A percentile compares a stretch with the other conserved stretches of the same genome.
phyloP scores from a whole-genome alignment of 2,329 filamentous ascomycete species.

The Pseudocercospora musae region DNA sequence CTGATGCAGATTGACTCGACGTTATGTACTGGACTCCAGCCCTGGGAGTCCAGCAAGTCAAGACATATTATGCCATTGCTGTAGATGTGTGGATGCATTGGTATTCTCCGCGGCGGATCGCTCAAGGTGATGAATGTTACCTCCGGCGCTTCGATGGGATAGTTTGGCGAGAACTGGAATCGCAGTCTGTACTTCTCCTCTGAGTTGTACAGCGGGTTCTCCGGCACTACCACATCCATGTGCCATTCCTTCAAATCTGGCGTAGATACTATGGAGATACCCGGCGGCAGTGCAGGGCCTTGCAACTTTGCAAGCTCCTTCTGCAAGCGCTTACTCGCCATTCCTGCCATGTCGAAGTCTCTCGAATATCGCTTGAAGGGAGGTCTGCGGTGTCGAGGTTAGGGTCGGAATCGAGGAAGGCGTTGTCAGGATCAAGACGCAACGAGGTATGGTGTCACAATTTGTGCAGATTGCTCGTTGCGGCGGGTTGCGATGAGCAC shows the following conservation, averaged over 20 bases:
- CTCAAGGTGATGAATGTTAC: conserved; percentile 75
- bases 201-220: conserved; percentile 80
- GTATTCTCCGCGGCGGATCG: conserved; percentile 59
- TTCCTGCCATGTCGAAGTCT: conserved; percentile 30
- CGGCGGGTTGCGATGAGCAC: not conserved
- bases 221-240: conserved; percentile 87
- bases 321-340: conserved; percentile 41
- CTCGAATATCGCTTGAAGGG: not conserved
- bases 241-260: conserved; percentile 87
- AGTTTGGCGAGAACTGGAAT: conserved; percentile 78
- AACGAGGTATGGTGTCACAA: not conserved
- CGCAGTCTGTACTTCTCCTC: conserved; percentile 78
- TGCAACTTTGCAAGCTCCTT: conserved; percentile 60
- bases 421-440: not conserved
- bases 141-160: conserved; percentile 95
- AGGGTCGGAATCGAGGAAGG: not conserved
- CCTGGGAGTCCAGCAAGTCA: conserved; percentile 79
- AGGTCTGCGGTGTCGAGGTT: not conserved
- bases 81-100: conserved; percentile 96
- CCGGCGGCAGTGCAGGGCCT: conserved; percentile 54
- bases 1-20: conserved; percentile 97
- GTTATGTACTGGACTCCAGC: conserved; percentile 96
- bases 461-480: not conserved
- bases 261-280: conserved; percentile 74
- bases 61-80: conserved; percentile 98